These are phyloP conservation scores for Auricularia auricula-judae DNA, from an alignment of 768 basidiomycete genomes.

Conservation along the genomic window DNA sequence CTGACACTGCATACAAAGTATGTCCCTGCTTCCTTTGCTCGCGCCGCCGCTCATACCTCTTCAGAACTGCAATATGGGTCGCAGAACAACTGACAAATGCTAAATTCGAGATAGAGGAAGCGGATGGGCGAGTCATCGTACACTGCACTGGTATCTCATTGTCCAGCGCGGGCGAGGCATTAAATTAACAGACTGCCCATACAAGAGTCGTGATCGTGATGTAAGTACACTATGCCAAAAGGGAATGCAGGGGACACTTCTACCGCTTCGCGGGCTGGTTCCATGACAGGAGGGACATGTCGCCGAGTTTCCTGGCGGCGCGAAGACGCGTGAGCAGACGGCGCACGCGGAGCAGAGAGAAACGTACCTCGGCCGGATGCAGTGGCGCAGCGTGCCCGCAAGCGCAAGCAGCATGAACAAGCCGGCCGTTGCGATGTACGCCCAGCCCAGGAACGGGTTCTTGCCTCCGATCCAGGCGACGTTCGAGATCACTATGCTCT, in stretches of 20 bases:
- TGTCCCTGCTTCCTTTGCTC: constrained; percentile 4
- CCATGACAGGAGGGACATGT: constrained; percentile 83
- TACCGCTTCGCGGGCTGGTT: constrained; percentile 36
- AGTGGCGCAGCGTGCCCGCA: constrained; percentile 80
- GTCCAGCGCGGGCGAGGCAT: background rate
- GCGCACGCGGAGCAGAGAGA: background rate
- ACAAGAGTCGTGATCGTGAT: background rate
- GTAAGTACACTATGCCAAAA: background rate
- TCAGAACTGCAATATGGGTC: constrained; percentile 59
- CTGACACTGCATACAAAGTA: constrained; percentile 61
- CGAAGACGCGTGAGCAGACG: constrained; percentile 8
- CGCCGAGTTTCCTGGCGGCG: constrained; percentile 57
- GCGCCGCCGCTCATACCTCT: background rate
- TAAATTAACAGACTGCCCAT: background rate
- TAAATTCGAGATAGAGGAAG: constrained; percentile 42
- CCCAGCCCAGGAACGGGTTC: constrained; percentile 97
- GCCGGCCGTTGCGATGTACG: constrained; percentile 81
- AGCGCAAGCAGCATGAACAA: constrained; percentile 84
- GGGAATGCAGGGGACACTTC: background rate
- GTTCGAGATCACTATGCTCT: constrained; percentile 93
- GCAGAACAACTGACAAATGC: constrained; percentile 59
- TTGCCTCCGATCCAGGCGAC: constrained; percentile 99
- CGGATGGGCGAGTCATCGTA: constrained; percentile 33
- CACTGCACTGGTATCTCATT: constrained; percentile 49
- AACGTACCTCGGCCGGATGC: constrained; percentile 79